phyloP scores from a whole-genome alignment of 2,329 filamentous ascomycete genomes.

The Taxawa tesnikishii region DNA sequence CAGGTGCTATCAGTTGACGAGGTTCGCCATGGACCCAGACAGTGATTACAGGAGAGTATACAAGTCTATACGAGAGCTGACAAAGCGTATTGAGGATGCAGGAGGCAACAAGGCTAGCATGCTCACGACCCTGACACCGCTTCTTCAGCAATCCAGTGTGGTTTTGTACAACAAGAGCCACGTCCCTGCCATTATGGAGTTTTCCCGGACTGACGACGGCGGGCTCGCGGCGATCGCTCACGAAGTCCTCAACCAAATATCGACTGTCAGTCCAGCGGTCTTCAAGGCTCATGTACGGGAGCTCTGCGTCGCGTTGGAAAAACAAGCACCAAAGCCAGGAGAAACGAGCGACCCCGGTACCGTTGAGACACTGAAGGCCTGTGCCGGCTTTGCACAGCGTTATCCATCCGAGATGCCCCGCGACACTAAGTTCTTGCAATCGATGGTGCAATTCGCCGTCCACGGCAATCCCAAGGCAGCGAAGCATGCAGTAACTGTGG shows the following conservation, averaged over 20 bases:
- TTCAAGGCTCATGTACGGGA: conserved; percentile 89
- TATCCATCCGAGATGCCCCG: conserved; percentile 74
- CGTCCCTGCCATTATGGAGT: conserved; percentile 77
- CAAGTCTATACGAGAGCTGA: conserved; percentile 80
- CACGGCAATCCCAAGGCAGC: conserved; percentile 73
- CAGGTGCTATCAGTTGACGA: conserved; percentile 77
- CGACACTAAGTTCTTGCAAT: conserved; percentile 68
- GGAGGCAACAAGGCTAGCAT: conserved; percentile 47
- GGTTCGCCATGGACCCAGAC: conserved; percentile 71
- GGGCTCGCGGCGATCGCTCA: conserved; percentile 69
- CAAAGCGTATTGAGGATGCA: conserved; percentile 63
- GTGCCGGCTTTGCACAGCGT: conserved; percentile 78
- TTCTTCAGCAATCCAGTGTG: conserved; percentile 73
- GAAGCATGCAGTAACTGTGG: conserved; percentile 86
- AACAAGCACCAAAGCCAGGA: conserved; percentile 61
- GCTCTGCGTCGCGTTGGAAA: conserved; percentile 73
- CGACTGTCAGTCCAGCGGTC: conserved; percentile 73
- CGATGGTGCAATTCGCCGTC: conserved; percentile 70
- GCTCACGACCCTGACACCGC: conserved; percentile 66
- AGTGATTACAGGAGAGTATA: conserved; percentile 87
- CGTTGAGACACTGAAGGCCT: conserved; percentile 89
- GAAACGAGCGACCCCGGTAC: conserved; percentile 58
- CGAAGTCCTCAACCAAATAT: conserved; percentile 85
- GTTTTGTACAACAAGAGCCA: conserved; percentile 93
- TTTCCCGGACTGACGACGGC: conserved; percentile 71